Conservation (phyloP, 106 monocot genomes). For the Dendrobium nobile region DNA sequence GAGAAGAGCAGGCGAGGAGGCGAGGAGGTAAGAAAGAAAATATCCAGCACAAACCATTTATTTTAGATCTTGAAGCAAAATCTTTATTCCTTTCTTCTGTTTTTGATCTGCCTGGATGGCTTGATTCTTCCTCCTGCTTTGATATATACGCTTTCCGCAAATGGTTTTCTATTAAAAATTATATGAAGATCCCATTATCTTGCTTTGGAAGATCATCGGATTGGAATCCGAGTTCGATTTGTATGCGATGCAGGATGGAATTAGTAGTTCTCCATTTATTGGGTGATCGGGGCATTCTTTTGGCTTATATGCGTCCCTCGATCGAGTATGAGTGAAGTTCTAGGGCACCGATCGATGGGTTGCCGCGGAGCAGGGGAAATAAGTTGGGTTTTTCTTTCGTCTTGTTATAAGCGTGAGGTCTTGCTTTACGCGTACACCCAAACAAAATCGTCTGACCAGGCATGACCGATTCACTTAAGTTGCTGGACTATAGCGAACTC, state of each 20-base stretch:
- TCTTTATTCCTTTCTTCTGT: not conserved
- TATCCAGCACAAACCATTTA: not conserved
- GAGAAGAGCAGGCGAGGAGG: not conserved
- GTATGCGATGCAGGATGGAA: not conserved
- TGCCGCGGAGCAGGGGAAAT: not conserved
- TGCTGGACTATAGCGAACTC: too few relatives aligned
- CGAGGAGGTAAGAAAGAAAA: not conserved
- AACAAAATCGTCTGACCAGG: too few relatives aligned
- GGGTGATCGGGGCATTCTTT: not conserved
- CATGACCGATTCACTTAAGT: too few relatives aligned
- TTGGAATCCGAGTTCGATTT: conserved; percentile 4
- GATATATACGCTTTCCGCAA: not conserved
- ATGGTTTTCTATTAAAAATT: not conserved
- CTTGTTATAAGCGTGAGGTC: not conserved
- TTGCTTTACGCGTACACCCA: too few relatives aligned
- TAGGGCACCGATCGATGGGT: not conserved
- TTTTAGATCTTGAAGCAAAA: not conserved
- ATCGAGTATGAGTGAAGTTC: not conserved
- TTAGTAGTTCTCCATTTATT: not conserved
- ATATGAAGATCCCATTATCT: not conserved
- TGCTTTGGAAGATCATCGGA: not conserved
- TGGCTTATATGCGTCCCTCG: not conserved
- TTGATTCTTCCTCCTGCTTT: not conserved
- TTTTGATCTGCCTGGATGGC: not conserved
- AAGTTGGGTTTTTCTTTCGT: not conserved